Base-by-base conservation (phyloP, 1,284 basidiomycete species). In the Ceratobasidium theobromae region DNA sequence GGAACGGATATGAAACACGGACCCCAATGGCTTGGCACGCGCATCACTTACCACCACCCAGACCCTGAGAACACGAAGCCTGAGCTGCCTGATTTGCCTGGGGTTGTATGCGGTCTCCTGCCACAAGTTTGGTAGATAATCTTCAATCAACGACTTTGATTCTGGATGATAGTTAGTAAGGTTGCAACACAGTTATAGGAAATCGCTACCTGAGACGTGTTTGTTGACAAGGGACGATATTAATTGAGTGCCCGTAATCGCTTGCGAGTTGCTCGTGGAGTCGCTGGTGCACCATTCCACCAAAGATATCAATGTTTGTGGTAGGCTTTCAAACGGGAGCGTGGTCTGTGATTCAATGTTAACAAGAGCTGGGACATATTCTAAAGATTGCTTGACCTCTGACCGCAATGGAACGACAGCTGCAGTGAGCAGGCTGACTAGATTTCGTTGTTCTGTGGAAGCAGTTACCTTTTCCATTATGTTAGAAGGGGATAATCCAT, bases 171-270 rank as follows among this genome's bases (percentile, higher is more conserved):
- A 40, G 16, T 41, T 1, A 62, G 40, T 35, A 53, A 46, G 1
- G 51, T 28, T 25, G 54, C 12, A 32, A 27, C 41, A 21, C 32
- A 38, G 12, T 14, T 3, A 11, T 9, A 11, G 9, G 43, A 45
- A 45, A 6, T 18, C 67, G 77, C 67, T 55, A 89, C 91, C 84
- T 53, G 84, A 78, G 8, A 80, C 78, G 52, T 85, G 83, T 76
- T 93, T 93, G 75, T 97, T 97, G 21, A 93, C 75, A 27, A 90
- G 77, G 0, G 87, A 84, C 0, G 86, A 80, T 11, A 93, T 77
- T 12, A 88, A 72, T 52, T 89, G 84, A 70, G 85, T 80, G 1
- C 80, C 82, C 23, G 85, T 81, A 27, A 81, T 79, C 65, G 82
- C 78, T 74, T 93, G 91, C 1, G 82, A 73, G 25, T 79, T 76